Evolutionary conservation across 768 basidiomycete genomes (phyloP), one percentile per base, ranked within the genome.

Genomic region (Tylopilus subfusipes): DNA sequence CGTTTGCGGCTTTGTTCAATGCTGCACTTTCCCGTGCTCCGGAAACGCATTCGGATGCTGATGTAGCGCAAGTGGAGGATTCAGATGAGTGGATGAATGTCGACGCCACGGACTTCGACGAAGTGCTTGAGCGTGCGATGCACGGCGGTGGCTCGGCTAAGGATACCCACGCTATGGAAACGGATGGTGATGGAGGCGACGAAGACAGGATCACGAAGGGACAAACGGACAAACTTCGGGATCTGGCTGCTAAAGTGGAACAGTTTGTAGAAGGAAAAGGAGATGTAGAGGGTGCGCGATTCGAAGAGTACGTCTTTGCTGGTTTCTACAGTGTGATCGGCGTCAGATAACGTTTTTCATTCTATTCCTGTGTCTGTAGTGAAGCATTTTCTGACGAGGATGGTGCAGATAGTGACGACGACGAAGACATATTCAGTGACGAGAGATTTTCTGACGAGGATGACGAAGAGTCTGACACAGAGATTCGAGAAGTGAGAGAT

Each of bases 191-290:
- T 14, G 56, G 62, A 3, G 71, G 39, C 14, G 52, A 49, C 30
- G 65, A 67, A 39, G 83, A 85, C 51, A 75, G 70, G 21, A 39
- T 85, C 5, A 79, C 82, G 8, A 79, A 82, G 25, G 78, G 82
- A 54, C 88, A 92, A 66, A 86, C 93, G 11, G 68, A 77, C 21
- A 82, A 81, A 55, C 72, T 98, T 29, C 84, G 83, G 61, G 79
- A 81, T 55, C 77, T 99, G 49, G 95, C 97, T 12, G 73, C 80
- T 55, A 90, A 91, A 66, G 92, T 99, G 1, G 88, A 90, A 61
- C 75, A 76, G n/a, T 99, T 99, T 66, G 85, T 99, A 2, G 85
- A 93, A 61, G 93, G 90, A 3, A 73, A 95, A 65, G 97, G 97
- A 2, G 88, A 90, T 55, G 56, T 97, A 10, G 88, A 92, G 57